Conservation (phyloP, 106 monocot genomes). For the Phalaenopsis equestris region DNA sequence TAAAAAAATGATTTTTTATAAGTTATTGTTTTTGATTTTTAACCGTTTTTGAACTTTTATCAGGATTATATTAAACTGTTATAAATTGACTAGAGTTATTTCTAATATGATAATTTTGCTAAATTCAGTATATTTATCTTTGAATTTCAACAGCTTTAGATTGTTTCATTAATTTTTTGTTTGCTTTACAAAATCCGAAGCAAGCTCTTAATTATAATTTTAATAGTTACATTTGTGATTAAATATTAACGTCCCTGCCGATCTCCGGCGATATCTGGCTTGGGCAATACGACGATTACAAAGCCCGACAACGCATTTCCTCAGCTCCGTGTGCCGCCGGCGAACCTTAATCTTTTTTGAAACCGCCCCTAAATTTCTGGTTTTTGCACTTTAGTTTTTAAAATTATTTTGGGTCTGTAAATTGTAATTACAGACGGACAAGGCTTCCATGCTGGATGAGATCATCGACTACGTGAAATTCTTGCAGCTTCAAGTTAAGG, state of each 20-base stretch:
- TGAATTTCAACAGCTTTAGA: too few species aligned
- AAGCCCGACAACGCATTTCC: background rate
- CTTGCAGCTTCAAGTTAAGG: conserved; percentile 62
- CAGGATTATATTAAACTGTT: too few species aligned
- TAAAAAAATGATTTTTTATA: too few species aligned
- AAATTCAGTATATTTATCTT: too few species aligned
- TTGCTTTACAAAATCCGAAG: too few species aligned
- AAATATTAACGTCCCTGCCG: background rate
- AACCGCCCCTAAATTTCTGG: background rate
- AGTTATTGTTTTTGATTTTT: too few species aligned
- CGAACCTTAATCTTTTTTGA: background rate
- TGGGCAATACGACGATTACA: background rate
- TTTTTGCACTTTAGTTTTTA: background rate
- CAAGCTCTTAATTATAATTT: too few species aligned
- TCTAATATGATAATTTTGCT: too few species aligned
- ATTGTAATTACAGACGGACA: conserved; percentile 40
- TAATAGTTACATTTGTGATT: background rate
- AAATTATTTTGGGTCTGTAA: background rate
- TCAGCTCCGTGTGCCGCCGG: background rate
- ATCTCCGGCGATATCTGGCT: background rate
- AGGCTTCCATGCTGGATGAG: conserved; percentile 66
- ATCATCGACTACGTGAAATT: conserved; percentile 63
- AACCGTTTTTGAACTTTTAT: too few species aligned
- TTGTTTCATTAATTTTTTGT: too few species aligned
- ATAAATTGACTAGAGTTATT: too few species aligned